Evolutionary conservation across 2,329 filamentous ascomycete genomes (phyloP), one percentile per base, ranked within the genome.

Genomic region (Aspergillus fischeri): DNA sequence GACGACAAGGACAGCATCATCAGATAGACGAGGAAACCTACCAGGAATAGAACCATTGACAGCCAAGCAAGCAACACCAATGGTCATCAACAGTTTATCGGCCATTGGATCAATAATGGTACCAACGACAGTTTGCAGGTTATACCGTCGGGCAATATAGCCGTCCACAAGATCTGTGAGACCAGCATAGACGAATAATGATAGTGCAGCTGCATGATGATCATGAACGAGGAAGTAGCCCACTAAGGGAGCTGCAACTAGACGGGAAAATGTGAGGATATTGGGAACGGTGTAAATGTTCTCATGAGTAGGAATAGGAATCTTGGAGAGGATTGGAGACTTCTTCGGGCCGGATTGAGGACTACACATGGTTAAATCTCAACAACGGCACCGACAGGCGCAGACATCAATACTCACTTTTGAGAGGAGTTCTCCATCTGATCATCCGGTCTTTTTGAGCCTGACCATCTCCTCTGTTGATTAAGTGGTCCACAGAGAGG

Each of bases 281-380:
- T 99, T 99, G 44, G 94, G 94, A n/a, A 99, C 71, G 38, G 91
- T 99, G 78, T 96, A 97, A 70, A 99, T 96, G 70, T 99, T 92
- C 76, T 99, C 94, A 71, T 88, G 90, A 2, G 65, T 62, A 42
- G 69, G 64, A 20, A 70, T 61, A 45, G 70, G 64, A 58, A 73
- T 65, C 24, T 67, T 64, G 1, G 73, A 70, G 50, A 74, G 63
- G 55, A 76, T 64, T 21, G 68, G 60, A 20, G 69, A 58, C 25
- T 71, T 73, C 49, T 69, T 71, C 6, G 58, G 54, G n/a, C 61
- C 52, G 20, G 59, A 27, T 48, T 60, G 38, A 25, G 64, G 45
- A 49, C 67, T 72, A 51, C 11, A 9, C 24, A 4, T 9, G 21
- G 51, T 67, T 55, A 63, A 55, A 6, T 21, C 21, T 14, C 20